These are phyloP conservation scores for Cyberlindnera saturnus DNA, from an alignment of 805 yeast genomes.

Conservation along the genomic window DNA sequence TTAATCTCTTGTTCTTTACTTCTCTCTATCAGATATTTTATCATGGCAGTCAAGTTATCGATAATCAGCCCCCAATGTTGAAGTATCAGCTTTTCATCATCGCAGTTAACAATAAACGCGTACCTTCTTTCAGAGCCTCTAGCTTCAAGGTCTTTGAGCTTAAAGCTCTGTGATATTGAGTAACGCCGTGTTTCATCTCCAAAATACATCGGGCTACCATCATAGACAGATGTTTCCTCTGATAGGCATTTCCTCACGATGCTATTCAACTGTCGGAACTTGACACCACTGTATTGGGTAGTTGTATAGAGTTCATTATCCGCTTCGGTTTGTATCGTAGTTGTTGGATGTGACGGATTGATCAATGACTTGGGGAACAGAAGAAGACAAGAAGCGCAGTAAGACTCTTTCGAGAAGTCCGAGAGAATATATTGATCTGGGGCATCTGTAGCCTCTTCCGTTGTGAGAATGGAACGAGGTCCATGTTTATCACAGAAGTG, in stretches of 20 bases:
- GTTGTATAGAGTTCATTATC: conserved; percentile 34
- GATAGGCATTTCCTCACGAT: conserved; percentile 59
- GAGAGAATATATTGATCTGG: conserved; percentile 27
- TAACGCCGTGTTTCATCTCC: conserved; percentile 60
- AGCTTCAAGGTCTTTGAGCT: conserved; percentile 57
- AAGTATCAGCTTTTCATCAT: conserved; percentile 46
- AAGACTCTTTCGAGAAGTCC: conserved; percentile 36
- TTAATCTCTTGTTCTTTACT: conserved; percentile 24
- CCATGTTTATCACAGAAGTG: conserved; percentile 81
- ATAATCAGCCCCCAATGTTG: conserved; percentile 48
- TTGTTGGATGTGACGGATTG: conserved; percentile 25
- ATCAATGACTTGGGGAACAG: conserved; percentile 36
- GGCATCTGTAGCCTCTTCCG: conserved; percentile 36
- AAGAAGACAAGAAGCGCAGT: conserved; percentile 59
- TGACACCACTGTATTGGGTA: conserved; percentile 53
- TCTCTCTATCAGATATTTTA: conserved; percentile 31
- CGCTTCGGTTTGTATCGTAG: conserved; percentile 27
- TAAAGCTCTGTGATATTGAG: conserved; percentile 54
- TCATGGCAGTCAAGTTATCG: conserved; percentile 34
- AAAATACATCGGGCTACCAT: conserved; percentile 52
- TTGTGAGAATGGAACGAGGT: conserved; percentile 59
- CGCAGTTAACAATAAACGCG: conserved; percentile 51
- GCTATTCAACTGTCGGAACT: conserved; percentile 51
- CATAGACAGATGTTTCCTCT: conserved; percentile 58
- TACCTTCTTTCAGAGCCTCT: conserved; percentile 72